A percentile compares a stretch with the other conserved stretches of the same genome.
Evolutionary conservation across 192 early-diverging fungal genomes (phyloP).

Genomic region (Glomus cerebriforme): DNA sequence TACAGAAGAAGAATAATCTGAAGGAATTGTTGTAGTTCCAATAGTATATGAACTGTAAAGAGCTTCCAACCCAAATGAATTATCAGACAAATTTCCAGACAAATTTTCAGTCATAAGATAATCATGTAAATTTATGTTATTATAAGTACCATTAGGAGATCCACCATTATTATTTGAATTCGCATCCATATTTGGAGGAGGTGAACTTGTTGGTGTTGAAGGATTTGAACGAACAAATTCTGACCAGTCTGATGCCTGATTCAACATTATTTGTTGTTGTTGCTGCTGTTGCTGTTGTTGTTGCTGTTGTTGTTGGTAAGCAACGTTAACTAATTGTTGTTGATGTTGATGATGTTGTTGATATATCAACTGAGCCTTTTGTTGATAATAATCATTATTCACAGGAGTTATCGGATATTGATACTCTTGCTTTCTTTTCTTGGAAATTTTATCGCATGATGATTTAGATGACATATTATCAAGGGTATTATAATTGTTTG

Average conservation of each 20-base stretch:
- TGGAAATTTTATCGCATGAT: background rate
- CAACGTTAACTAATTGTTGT: background rate
- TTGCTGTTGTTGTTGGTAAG: background rate
- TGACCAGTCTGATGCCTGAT: background rate
- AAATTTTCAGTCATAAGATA: background rate
- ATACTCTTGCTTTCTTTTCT: constrained; percentile 12
- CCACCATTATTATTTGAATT: background rate
- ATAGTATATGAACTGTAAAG: background rate
- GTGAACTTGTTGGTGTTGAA: constrained; percentile 14
- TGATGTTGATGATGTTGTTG: constrained; percentile 4
- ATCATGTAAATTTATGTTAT: constrained; percentile 3
- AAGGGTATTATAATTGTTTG: no score
- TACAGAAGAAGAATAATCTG: background rate
- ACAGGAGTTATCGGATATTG: constrained; percentile 7
- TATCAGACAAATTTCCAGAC: background rate
- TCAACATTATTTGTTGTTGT: background rate
- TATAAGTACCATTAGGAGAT: background rate
- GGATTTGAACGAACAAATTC: constrained; percentile 24
- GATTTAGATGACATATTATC: constrained; percentile 13
- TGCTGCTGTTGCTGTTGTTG: constrained; percentile 11
- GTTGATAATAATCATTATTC: background rate
- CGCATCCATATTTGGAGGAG: background rate
- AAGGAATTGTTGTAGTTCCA: background rate
- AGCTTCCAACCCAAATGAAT: background rate
- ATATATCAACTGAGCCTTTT: background rate